phyloP scores from a whole-genome alignment of 768 basidiomycete species.

The Suillus occidentalis region DNA sequence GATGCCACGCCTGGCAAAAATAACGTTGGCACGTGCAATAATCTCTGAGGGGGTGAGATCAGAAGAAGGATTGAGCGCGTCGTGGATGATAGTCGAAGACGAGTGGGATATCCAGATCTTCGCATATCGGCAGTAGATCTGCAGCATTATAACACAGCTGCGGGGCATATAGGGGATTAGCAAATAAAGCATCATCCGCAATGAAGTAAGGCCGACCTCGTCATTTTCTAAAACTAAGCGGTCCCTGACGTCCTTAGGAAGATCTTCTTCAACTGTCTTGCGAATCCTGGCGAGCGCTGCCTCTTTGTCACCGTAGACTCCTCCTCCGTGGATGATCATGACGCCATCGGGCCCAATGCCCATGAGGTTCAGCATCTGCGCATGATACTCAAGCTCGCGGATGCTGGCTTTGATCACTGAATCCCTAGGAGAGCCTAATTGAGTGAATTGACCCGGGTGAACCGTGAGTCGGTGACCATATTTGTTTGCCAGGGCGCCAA shows the following conservation, averaged over 20 bases:
- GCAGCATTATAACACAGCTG: slow-evolving; percentile 85
- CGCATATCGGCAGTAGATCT: slow-evolving; percentile 84
- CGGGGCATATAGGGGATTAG: background rate
- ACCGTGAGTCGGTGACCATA: slow-evolving; percentile 79
- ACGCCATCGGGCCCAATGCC: slow-evolving; percentile 80
- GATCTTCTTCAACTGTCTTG: slow-evolving; percentile 56
- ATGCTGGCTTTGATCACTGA: slow-evolving; percentile 75
- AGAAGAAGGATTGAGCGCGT: slow-evolving; percentile 63
- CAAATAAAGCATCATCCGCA: background rate
- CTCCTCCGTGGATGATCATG: slow-evolving; percentile 87
- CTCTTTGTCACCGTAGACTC: slow-evolving; percentile 79
- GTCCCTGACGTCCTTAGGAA: slow-evolving; percentile 63
- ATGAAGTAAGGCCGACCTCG: slow-evolving; percentile 51
- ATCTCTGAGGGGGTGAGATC: slow-evolving; percentile 58
- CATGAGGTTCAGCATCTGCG: slow-evolving; percentile 86
- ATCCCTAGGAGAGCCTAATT: slow-evolving; percentile 76
- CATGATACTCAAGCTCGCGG: slow-evolving; percentile 83
- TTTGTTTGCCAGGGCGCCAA: slow-evolving; percentile 65
- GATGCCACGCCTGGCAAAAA: slow-evolving; percentile 77
- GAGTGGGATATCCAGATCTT: slow-evolving; percentile 76
- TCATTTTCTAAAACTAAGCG: slow-evolving; percentile 93
- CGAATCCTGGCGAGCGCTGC: slow-evolving; percentile 72
- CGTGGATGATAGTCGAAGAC: slow-evolving; percentile 87
- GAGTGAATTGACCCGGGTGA: slow-evolving; percentile 88
- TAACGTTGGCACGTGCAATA: slow-evolving; percentile 71